Conservation (phyloP, 768 basidiomycete genomes). For the Tulasnella sp. region DNA sequence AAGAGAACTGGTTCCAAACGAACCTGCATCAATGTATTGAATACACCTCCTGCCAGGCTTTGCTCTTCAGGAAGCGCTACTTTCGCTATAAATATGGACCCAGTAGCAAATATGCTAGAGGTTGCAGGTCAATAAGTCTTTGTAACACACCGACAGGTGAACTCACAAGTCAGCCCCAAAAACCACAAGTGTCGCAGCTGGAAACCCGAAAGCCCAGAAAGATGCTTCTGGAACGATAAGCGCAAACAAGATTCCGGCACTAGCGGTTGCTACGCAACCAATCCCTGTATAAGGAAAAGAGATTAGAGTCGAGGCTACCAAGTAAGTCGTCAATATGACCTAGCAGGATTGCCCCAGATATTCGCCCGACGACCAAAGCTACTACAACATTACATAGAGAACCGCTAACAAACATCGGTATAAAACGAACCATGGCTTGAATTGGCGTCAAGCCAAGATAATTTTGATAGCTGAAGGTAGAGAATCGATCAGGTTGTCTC, state of each 20-base stretch:
- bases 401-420: constrained; percentile 62
- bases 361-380: constrained; percentile 41
- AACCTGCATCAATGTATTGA: constrained; percentile 68
- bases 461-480: constrained; percentile 45
- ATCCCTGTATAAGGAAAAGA: constrained; percentile 26
- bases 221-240: constrained; percentile 41
- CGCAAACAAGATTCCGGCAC: constrained; percentile 54
- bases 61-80: constrained; percentile 56
- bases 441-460: constrained; percentile 44
- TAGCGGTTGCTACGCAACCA: constrained; percentile 46
- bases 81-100: constrained; percentile 63
- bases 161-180: constrained; percentile 56
- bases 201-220: constrained; percentile 71
- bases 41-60: constrained; percentile 58
- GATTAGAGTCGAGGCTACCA: not conserved
- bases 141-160: not conserved
- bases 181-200: constrained; percentile 48
- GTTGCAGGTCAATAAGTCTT: not conserved
- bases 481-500: not conserved
- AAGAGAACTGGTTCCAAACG: constrained; percentile 12
- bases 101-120: constrained; percentile 43
- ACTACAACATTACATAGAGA: constrained; percentile 51
- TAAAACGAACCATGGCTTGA: constrained; percentile 44
- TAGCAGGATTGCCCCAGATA: constrained; percentile 45
- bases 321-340: constrained; percentile 27